These are phyloP conservation scores for Prunus mira DNA, from an alignment of 306 rosid species.

Conservation along the genomic window DNA sequence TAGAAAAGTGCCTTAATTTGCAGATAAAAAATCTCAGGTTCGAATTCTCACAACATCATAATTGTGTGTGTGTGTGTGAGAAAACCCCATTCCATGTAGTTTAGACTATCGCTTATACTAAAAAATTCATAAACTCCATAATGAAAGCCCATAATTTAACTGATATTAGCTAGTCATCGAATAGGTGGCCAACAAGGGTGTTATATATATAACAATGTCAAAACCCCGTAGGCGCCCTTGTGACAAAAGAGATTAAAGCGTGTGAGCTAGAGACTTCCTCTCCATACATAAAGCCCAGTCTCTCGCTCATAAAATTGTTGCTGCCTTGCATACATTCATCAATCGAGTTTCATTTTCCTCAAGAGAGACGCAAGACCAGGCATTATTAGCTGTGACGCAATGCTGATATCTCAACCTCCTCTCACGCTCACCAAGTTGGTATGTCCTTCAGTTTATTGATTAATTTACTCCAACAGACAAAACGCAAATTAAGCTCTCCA, in stretches of 20 bases:
- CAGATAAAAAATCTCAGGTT: no score
- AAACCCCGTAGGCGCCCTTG: not conserved
- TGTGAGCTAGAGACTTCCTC: not conserved
- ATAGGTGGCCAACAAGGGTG: constrained; percentile 4
- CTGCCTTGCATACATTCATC: not conserved
- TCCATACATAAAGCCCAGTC: not conserved
- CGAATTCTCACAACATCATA: no score
- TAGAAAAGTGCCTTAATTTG: no score
- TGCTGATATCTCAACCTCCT: not conserved
- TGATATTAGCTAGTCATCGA: not conserved
- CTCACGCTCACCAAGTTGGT: constrained; percentile 1
- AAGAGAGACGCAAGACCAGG: not conserved
- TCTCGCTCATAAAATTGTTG: not conserved
- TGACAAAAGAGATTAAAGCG: not conserved
- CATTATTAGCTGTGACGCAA: not conserved
- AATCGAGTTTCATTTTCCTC: not conserved
- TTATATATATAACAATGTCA: not conserved
- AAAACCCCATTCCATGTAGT: no score
- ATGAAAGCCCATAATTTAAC: not conserved
- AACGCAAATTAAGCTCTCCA: not conserved
- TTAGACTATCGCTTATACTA: no score
- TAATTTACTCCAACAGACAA: not conserved
- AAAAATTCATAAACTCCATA: no score
- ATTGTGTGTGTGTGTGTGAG: no score
- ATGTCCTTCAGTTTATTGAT: not conserved